A percentile compares a stretch with the other conserved stretches of the same genome.
phyloP scores from a whole-genome alignment of 306 rosid species.

The Ormosia semicastrata region DNA sequence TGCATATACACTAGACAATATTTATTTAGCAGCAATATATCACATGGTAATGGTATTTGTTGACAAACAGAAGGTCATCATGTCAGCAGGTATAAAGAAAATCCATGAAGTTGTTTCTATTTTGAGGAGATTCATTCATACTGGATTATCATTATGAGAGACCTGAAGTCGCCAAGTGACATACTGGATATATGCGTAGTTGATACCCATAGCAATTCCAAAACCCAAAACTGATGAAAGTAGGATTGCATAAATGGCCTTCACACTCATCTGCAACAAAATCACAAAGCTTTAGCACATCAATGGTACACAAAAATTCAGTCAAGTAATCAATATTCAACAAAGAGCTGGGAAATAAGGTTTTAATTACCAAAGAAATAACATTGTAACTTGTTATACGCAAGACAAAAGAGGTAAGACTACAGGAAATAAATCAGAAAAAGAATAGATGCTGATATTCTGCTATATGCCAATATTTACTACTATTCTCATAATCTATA shows the following conservation, averaged over 20 bases:
- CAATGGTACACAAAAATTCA: neutral
- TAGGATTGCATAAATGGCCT: slow-evolving; percentile 65
- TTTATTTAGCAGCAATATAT: slow-evolving; percentile 1
- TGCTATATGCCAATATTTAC: neutral
- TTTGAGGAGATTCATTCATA: slow-evolving; percentile 41
- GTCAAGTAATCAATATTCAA: slow-evolving; percentile 4
- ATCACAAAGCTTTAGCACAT: slow-evolving; percentile 18
- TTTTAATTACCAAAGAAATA: neutral
- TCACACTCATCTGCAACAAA: slow-evolving; percentile 71
- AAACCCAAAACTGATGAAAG: slow-evolving; percentile 78
- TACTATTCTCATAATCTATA: neutral
- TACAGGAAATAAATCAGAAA: neutral
- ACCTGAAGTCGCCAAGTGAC: slow-evolving; percentile 69
- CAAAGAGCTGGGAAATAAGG: neutral
- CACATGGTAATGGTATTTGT: neutral
- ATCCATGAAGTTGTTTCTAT: slow-evolving; percentile 21
- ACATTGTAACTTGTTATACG: neutral
- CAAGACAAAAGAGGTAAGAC: neutral
- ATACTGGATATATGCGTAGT: slow-evolving; percentile 60
- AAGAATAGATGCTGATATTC: neutral
- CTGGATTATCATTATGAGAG: slow-evolving; percentile 48
- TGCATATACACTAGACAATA: slow-evolving; percentile 15
- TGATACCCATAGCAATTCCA: slow-evolving; percentile 76
- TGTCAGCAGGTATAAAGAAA: neutral
- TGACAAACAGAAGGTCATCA: neutral